Evolutionary conservation across 805 yeast species (phyloP).

Genomic region (Myxozyma mucilagina): DNA sequence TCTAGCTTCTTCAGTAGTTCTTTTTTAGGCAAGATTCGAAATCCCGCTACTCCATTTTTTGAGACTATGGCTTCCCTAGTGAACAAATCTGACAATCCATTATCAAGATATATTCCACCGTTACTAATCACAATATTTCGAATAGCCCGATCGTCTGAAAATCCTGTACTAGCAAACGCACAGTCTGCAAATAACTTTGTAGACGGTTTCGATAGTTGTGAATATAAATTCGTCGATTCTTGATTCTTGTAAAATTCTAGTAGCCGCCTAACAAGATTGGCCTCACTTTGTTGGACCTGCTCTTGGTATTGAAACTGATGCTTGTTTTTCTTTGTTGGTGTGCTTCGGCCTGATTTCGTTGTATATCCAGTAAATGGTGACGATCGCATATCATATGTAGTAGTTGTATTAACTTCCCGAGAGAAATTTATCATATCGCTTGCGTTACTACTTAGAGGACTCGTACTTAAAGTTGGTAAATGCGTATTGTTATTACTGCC

Average conservation of each 20-base stretch:
- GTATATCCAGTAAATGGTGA: not conserved
- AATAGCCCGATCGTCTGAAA: not conserved
- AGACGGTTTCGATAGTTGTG: not conserved
- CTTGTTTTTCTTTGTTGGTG: not conserved
- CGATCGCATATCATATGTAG: not conserved
- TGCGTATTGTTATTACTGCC: not conserved
- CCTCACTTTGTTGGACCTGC: not conserved
- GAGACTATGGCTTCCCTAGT: not conserved
- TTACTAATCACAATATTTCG: conserved; percentile 2
- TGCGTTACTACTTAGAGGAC: not conserved
- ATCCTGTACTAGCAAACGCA: conserved; percentile 25
- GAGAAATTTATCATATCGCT: not conserved
- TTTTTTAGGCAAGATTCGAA: conserved; percentile 2
- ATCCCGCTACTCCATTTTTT: not conserved
- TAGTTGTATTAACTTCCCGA: not conserved
- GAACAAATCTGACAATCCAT: conserved; percentile 23
- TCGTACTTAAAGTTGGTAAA: not conserved
- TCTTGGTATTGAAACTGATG: not conserved
- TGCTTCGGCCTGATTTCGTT: not conserved
- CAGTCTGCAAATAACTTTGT: conserved; percentile 9
- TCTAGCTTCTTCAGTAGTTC: not conserved
- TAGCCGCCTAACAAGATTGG: not conserved
- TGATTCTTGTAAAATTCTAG: not conserved
- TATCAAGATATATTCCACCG: conserved; percentile 24
- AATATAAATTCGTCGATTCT: not conserved